Percentiles rank a stretch among this genome's conserved stretches.
Evolutionary conservation across 257 asterid species (phyloP).

Genomic region (Salvia splendens): DNA sequence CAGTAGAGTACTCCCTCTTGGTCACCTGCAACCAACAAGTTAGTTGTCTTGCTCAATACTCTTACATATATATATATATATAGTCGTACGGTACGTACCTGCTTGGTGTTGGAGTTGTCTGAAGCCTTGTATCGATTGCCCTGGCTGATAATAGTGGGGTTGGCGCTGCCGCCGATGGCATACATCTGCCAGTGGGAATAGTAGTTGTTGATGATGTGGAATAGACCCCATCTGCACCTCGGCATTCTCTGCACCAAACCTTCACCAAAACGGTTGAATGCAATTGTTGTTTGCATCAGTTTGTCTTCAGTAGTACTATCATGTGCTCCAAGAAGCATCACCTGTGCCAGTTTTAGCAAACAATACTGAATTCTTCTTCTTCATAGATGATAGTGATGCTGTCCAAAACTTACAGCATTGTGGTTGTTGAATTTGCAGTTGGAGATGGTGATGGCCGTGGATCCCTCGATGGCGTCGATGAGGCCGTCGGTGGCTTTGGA

Average conservation of each 20-base stretch:
- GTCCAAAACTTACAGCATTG: conserved; percentile 53
- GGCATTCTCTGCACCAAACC: conserved; percentile 88
- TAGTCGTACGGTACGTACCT: no score
- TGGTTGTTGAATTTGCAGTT: conserved; percentile 89
- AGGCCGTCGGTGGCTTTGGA: conserved; percentile 66
- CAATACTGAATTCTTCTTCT: no score
- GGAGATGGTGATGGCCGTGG: conserved; percentile 84
- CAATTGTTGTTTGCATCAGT: conserved; percentile 78
- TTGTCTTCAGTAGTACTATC: conserved; percentile 50
- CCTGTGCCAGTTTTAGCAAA: conserved; percentile 36
- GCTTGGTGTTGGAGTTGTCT: conserved; percentile 43
- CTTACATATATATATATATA: no score
- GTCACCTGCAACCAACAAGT: conserved; percentile 48
- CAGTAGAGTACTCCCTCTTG: conserved; percentile 48
- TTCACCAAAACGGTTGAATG: conserved; percentile 67
- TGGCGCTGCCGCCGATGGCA: conserved; percentile 80
- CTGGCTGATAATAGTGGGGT: conserved; percentile 83
- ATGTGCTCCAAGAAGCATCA: conserved; percentile 79
- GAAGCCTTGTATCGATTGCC: conserved; percentile 82
- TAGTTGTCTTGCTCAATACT: background rate
- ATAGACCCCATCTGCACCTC: conserved; percentile 77
- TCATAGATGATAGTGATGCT: no score
- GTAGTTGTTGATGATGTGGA: conserved; percentile 81
- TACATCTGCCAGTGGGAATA: conserved; percentile 73
- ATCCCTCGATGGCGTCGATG: conserved; percentile 73